Conservation (phyloP, 257 asterid genomes). For the Solanum clarkiae region DNA sequence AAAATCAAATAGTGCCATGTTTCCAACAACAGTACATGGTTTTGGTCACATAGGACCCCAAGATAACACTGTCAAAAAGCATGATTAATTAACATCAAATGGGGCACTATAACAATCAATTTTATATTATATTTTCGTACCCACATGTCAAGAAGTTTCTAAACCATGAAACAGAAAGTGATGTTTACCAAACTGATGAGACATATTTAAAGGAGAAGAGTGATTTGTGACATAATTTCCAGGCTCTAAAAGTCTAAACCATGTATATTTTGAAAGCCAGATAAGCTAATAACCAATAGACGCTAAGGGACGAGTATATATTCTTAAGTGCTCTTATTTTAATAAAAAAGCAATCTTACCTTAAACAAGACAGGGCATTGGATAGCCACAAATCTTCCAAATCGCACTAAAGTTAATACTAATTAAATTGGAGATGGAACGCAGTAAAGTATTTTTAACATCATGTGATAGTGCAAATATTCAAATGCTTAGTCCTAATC, state of each 20-base stretch:
- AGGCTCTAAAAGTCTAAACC: not conserved
- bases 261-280: not conserved
- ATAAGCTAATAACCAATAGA: not conserved
- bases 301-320: not conserved
- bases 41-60: not conserved
- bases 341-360: not conserved
- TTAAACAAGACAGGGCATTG: not conserved
- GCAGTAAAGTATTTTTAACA: not conserved
- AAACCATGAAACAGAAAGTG: not conserved
- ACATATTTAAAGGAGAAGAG: not conserved
- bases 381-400: not conserved
- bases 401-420: not conserved
- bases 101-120: not conserved
- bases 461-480: not conserved
- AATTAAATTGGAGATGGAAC: not conserved
- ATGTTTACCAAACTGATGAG: conserved; percentile 15
- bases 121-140: not conserved
- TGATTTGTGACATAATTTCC: not conserved
- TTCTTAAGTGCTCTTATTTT: not conserved
- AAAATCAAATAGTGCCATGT: not conserved
- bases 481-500: not conserved
- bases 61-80: not conserved
- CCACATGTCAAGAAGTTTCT: not conserved
- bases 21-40: not conserved
- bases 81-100: not conserved